Evolutionary conservation across 1,139 yeast genomes (phyloP), one percentile per base, ranked within the genome.

Genomic region (Nakaseomyces bracarensis): DNA sequence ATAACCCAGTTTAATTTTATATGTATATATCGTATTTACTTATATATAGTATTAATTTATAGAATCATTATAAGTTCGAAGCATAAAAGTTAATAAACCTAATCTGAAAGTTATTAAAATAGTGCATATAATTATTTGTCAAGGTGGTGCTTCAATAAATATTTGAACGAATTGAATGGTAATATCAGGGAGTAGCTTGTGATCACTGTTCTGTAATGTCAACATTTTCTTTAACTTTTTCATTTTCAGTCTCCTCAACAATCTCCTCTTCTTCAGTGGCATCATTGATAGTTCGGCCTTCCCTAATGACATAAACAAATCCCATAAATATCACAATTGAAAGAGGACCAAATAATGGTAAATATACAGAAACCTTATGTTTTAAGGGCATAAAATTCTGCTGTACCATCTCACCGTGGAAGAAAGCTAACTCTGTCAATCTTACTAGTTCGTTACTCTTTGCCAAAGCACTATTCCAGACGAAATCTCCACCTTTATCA

Each of bases 351-450:
- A 87, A 63, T 42, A 91, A 66, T 0, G 97, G 98, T 54, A 86
- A 69, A 51, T 87, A 91, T 0, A 91, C 95, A 0, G 97, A 97
- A 55, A 89, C 69, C 58, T 86, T 87, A 60, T 91, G 97, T 57
- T 89, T 96, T 50, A 85, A 89, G 0, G 97, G 97, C 69, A 89
- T 87, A 56, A 83, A 87, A 39, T 83, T 84, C 57, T 89, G 96
- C 55, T 86, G 95, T 7, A 89, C 91, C 95, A 91, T 89, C 61
- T 82, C 89, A 54, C 84, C 83, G 51, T 89, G 95, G 60, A 89
- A 91, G 55, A 91, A 89, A 0, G 96, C 96, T 30, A 69, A 67
- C 53, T 86, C 83, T 1, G 94, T 78, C 27, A 67, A 61, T 33
- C 66, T 60, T 23, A 75, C 68, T 6, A 91, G 77, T 15, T 61